Base-by-base conservation (phyloP, 192 early-diverging fungal species). In the Entomortierella chlamydospora region DNA sequence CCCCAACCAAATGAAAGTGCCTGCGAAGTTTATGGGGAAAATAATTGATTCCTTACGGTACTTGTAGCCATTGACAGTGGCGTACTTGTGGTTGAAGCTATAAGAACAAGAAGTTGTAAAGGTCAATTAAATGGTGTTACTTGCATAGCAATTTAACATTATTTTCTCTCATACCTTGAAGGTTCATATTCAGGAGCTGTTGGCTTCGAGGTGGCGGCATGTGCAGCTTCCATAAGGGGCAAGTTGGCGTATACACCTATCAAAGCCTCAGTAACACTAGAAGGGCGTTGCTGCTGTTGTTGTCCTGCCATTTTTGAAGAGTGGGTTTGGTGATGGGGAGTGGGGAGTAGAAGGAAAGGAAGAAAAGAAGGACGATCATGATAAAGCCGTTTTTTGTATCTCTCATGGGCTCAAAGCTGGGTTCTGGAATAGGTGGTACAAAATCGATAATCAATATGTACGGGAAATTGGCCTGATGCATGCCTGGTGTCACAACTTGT, bases 41-140 rank as follows among this genome's bases (percentile, higher is more conserved):
- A 29, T 25, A 28, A 22, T 10, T 4, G 49, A 26, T 28, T 10
- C 28, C 53, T 71, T 56, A 71, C 60, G 62, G n/a, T 73, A 65
- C 15, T 54, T 50, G 63, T 58, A 23, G 1, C 71, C 62, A 4
- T 43, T 13, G 22, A 73, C 10, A 17, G 45, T 59, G 17, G 52
- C 41, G 28, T 52, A 60, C 37, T 73, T 56, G 61, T 73, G 71
- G 23, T 60, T 64, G 42, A 72, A 72, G 53, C 69, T 72, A 49
- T 30, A 20, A 50, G 15, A 50, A 50, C 49, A 5, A 50, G 15
- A 17, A 17, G 17, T 10, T 22, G 4, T 17, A 6, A 5, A 52
- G 12, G 12, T 55, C 20, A 49, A 5, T 31, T 4, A 30, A 51
- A 51, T n/a, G n/a, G n/a, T n/a, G n/a, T n/a, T n/a, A n/a, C n/a